Evolutionary conservation across 768 basidiomycete genomes (phyloP), one percentile per base, ranked within the genome.

Genomic region (Boletales sp.): DNA sequence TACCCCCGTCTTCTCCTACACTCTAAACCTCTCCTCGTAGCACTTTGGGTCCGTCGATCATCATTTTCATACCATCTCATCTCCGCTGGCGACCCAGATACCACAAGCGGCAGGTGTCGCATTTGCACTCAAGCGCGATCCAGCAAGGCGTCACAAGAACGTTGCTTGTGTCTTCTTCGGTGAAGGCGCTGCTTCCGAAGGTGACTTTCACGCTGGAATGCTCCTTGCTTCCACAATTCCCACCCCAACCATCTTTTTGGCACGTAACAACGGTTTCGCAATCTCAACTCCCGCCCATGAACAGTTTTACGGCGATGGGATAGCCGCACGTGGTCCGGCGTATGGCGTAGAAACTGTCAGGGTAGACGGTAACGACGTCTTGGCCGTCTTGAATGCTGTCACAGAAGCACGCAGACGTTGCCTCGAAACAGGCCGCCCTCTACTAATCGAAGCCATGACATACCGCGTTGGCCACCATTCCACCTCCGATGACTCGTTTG

Each of bases 391-490:
- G 27, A 72, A 72, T 17, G 88, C 85, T 4, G 81, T 88, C 14
- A 79, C 77, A 50, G 89, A 90, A 60, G 90, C 84, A 8, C 71
- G 90, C 40, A 71, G 72, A 50, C 74, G 83, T 41, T 90, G 87
- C 64, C 74, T 91, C 27, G 83, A 88, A 59, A 82, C 86, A 51
- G 82, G 87, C 10, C 82, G 90, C 32, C 90, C 89, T 17, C 90
- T 94, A 0, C 72, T 94, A 11, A 76, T 93, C 41, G 91, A 94
- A 68, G 87, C 90, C 7, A 94, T 94, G 91, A 87, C 86, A 8
- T 95, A 95, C 63, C 82, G 93, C 24, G 86, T 97, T 12, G 88
- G 93, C n/a, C 93, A 97, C 63, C 92, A 94, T 64, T 92, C 90
- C 15, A 94, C 90, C 0, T 95, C 94, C 10, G 94, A 97, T 60